A percentile compares a stretch with the other conserved stretches of the same genome.
Evolutionary conservation across 768 basidiomycete genomes (phyloP).

Genomic region (Leccinellum rugosiceps): DNA sequence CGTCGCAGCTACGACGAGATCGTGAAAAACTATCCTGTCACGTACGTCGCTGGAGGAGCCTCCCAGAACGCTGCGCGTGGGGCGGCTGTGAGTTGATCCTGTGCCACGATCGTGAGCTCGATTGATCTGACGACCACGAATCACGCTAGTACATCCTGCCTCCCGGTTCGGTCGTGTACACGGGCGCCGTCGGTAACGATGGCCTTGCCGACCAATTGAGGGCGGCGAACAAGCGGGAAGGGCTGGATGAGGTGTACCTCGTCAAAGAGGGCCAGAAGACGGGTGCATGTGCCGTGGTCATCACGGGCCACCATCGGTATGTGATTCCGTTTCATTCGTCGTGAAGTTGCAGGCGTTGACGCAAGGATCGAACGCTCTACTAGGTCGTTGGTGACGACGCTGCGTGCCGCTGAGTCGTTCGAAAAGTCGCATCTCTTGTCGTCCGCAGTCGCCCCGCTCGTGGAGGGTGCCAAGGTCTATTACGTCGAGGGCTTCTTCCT

Average conservation of each 20-base stretch:
- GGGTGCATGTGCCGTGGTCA: conserved; percentile 93
- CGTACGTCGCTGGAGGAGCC: conserved; percentile 96
- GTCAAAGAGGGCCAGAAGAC: conserved; percentile 87
- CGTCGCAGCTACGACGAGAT: conserved; percentile 81
- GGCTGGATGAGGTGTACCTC: conserved; percentile 82
- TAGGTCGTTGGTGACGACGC: conserved; percentile 89
- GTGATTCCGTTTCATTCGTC: conserved; percentile 9
- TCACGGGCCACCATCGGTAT: conserved; percentile 90
- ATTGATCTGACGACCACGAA: not conserved
- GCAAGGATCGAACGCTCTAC: conserved; percentile 24
- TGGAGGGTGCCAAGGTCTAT: conserved; percentile 79
- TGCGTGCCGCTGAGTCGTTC: conserved; percentile 90
- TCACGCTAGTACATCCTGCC: conserved; percentile 83
- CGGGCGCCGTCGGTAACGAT: conserved; percentile 93
- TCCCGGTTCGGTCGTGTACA: conserved; percentile 83
- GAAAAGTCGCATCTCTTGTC: conserved; percentile 76
- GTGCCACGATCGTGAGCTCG: not conserved
- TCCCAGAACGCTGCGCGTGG: conserved; percentile 95
- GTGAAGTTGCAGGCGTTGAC: not conserved
- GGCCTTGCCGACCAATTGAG: conserved; percentile 87
- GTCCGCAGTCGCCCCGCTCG: conserved; percentile 66
- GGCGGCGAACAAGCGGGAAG: conserved; percentile 88
- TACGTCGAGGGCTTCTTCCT: conserved; percentile 98
- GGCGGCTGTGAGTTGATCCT: conserved; percentile 72
- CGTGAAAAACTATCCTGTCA: conserved; percentile 67